These are phyloP conservation scores for Sonneratia alba DNA, from an alignment of 345 rosid genomes.

Conservation along the genomic window DNA sequence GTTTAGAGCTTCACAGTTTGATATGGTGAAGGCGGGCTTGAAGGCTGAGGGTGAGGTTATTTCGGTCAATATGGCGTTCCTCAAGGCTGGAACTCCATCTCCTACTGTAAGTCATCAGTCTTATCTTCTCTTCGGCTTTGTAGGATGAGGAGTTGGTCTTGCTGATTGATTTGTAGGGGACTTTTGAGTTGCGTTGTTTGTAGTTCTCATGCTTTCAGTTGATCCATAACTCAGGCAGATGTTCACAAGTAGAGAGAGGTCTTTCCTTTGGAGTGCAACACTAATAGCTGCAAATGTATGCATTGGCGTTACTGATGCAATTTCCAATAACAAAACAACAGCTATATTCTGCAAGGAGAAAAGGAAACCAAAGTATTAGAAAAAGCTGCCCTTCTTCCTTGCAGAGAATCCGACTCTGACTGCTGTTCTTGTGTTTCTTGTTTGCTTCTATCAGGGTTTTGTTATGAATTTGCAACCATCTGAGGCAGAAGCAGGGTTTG, in stretches of 20 bases:
- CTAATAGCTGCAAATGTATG: not conserved
- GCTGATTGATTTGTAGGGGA: not conserved
- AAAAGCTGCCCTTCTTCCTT: not conserved
- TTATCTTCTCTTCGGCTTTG: not conserved
- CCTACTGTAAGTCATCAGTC: conserved; percentile 52
- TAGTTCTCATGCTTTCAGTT: not conserved
- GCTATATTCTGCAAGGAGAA: not conserved
- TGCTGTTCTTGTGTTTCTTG: conserved; percentile 1
- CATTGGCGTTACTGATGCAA: not conserved
- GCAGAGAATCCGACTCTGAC: not conserved
- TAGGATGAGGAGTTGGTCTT: not conserved
- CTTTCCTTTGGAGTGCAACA: not conserved
- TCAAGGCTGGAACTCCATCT: conserved; percentile 92
- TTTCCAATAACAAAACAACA: not conserved
- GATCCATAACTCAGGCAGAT: not conserved
- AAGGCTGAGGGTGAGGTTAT: conserved; percentile 81
- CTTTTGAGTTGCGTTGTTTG: not conserved
- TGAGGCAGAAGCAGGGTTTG: conserved; percentile 96
- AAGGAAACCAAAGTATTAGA: not conserved
- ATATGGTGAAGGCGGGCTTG: conserved; percentile 72
- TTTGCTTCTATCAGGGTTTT: conserved; percentile 52
- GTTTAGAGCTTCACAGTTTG: conserved; percentile 90
- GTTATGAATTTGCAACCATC: conserved; percentile 98
- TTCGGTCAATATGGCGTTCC: conserved; percentile 72
- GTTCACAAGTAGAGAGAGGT: not conserved